Evolutionary conservation across 257 asterid genomes (phyloP).

Genomic region (Jaltomata sinuosa): DNA sequence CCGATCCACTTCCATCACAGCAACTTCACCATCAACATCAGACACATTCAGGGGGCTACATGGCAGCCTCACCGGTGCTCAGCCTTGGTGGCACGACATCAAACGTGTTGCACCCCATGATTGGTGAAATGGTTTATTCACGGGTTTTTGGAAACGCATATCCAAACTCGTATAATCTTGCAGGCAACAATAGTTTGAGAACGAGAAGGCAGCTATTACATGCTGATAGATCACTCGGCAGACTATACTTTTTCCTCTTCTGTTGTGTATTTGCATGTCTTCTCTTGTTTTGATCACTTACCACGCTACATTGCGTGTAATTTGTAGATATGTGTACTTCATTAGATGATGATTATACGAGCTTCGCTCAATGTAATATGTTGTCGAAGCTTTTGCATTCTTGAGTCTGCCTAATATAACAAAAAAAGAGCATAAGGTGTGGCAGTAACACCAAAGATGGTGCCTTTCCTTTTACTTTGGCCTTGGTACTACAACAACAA

Average conservation of each 20-base stretch:
- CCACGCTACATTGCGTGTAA: background rate
- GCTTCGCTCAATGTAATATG: background rate
- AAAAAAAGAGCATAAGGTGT: background rate
- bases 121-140: conserved; percentile 51
- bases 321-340: background rate
- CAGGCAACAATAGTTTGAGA: conserved; percentile 34
- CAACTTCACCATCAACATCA: too few relatives aligned
- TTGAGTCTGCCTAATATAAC: background rate
- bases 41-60: too few relatives aligned
- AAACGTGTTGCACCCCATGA: conserved; percentile 26
- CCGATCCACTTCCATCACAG: conserved; percentile 7
- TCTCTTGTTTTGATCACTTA: conserved; percentile 29
- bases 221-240: conserved; percentile 46
- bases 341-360: background rate
- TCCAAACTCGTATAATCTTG: conserved; percentile 35
- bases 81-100: too few relatives aligned
- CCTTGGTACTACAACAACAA: too few relatives aligned
- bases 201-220: conserved; percentile 34
- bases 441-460: background rate
- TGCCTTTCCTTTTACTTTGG: too few relatives aligned
- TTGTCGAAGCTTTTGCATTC: background rate
- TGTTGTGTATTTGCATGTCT: conserved; percentile 51
- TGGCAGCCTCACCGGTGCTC: too few relatives aligned
- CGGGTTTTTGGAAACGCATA: conserved; percentile 41
- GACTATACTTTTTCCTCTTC: conserved; percentile 45